phyloP scores from a whole-genome alignment of 2,329 filamentous ascomycete species.

The Aureobasidium vineae region DNA sequence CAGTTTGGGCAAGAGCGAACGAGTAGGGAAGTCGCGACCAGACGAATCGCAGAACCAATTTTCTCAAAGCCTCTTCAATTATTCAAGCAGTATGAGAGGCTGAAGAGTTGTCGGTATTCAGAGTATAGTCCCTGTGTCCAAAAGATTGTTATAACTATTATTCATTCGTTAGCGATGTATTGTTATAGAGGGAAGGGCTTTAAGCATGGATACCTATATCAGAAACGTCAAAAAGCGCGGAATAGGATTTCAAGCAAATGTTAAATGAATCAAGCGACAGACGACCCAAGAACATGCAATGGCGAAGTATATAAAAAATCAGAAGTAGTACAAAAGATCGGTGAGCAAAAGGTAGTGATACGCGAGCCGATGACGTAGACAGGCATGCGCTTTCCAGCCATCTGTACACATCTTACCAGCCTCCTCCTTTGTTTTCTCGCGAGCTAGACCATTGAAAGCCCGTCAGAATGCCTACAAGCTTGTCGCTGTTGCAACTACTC shows the following conservation, averaged over 20 bases:
- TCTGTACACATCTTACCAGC: slow-evolving; percentile 13
- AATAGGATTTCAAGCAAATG: neutral
- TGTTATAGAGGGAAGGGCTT: neutral
- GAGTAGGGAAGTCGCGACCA: slow-evolving; percentile 16
- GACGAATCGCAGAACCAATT: neutral
- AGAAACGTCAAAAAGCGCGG: neutral
- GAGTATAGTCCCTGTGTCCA: neutral
- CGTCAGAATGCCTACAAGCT: neutral
- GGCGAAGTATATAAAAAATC: neutral
- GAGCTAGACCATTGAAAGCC: neutral
- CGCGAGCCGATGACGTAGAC: slow-evolving; percentile 13
- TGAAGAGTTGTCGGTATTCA: neutral
- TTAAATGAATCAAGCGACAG: neutral
- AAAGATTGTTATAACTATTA: neutral
- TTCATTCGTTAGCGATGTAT: neutral
- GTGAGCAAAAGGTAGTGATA: slow-evolving; percentile 18
- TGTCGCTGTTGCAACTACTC: neutral
- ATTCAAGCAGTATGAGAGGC: neutral
- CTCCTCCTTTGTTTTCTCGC: slow-evolving; percentile 6
- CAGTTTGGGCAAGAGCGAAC: slow-evolving; percentile 14
- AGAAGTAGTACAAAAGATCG: slow-evolving; percentile 23
- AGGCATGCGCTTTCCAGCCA: slow-evolving; percentile 8
- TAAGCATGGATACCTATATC: neutral
- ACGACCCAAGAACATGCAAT: neutral
- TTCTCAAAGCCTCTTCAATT: neutral